These are phyloP conservation scores for Penicillium sp. DNA, from an alignment of 2,329 filamentous ascomycete species.

Conservation along the genomic window DNA sequence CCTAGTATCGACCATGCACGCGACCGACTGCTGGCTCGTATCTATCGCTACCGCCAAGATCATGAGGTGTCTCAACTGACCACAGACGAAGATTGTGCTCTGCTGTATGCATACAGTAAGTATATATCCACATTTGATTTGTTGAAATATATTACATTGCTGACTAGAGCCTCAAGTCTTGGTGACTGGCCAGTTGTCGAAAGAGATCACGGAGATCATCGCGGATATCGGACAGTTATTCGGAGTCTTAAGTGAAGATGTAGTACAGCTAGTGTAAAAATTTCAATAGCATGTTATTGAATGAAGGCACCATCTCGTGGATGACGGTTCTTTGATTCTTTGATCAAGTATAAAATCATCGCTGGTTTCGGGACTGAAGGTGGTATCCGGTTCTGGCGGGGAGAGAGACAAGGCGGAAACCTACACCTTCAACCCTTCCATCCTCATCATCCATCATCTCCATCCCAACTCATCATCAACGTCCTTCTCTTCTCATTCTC, in stretches of 20 bases:
- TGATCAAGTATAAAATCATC: neutral
- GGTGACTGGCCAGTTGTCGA: constrained; percentile 61
- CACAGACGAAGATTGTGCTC: constrained; percentile 71
- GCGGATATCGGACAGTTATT: constrained; percentile 60
- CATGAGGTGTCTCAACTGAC: constrained; percentile 51
- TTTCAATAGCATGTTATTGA: neutral
- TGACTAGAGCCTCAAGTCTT: constrained; percentile 47
- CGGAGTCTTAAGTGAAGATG: constrained; percentile 62
- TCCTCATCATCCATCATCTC: constrained; percentile 9
- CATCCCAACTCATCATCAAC: constrained; percentile 11
- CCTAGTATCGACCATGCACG: constrained; percentile 79
- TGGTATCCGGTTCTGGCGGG: constrained; percentile 28
- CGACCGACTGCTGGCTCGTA: constrained; percentile 80
- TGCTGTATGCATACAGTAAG: constrained; percentile 86
- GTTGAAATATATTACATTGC: neutral
- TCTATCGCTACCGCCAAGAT: constrained; percentile 80
- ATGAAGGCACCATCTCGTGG: neutral
- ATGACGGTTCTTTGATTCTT: neutral
- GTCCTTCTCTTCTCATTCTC: constrained; percentile 10
- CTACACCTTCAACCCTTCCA: constrained; percentile 29
- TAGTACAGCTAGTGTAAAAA: constrained; percentile 54
- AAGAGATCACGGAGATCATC: constrained; percentile 56
- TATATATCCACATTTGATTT: constrained; percentile 8
- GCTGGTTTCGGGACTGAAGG: constrained; percentile 10
- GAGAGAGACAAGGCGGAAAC: constrained; percentile 22